A percentile compares a stretch with the other conserved stretches of the same genome.
Evolutionary conservation across 2,329 filamentous ascomycete species (phyloP).

Genomic region (Coniella vitis): DNA sequence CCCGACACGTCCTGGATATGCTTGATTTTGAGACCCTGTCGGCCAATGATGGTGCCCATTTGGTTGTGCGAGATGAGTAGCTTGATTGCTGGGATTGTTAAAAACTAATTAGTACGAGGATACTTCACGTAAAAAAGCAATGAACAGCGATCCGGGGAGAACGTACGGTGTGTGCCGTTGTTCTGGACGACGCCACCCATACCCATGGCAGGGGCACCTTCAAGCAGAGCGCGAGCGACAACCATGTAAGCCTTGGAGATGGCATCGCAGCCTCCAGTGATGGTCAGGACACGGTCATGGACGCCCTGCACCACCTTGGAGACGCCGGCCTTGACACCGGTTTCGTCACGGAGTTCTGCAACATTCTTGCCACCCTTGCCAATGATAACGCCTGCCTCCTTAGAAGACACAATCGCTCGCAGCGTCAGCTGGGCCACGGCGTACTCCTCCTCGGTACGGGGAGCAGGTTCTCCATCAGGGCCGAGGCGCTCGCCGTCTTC

Average conservation of each 20-base stretch:
- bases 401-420: constrained; percentile 95
- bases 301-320: constrained; percentile 98
- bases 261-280: constrained; percentile 81
- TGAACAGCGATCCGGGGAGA: background rate
- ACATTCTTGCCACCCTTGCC: constrained; percentile 99
- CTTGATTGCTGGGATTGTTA: constrained; percentile 68
- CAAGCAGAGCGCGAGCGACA: constrained; percentile 83
- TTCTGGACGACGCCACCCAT: constrained; percentile 87
- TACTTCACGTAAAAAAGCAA: too few relatives aligned
- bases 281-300: constrained; percentile 92
- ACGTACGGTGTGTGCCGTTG: constrained; percentile 91
- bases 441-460: constrained; percentile 96
- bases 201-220: constrained; percentile 89
- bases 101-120: background rate
- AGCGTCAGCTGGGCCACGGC: constrained; percentile 87
- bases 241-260: constrained; percentile 90
- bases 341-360: constrained; percentile 92
- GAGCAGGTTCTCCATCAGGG: constrained; percentile 69
- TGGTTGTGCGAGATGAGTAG: constrained; percentile 99
- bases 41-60: constrained; percentile 98
- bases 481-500: constrained; percentile 55
- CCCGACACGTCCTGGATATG: constrained; percentile 96
- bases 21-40: constrained; percentile 97
- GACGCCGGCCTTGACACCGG: constrained; percentile 93
- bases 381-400: constrained; percentile 98